Conservation (phyloP, 2,329 filamentous ascomycete species). For the Pseudohalonectria lignicola region DNA sequence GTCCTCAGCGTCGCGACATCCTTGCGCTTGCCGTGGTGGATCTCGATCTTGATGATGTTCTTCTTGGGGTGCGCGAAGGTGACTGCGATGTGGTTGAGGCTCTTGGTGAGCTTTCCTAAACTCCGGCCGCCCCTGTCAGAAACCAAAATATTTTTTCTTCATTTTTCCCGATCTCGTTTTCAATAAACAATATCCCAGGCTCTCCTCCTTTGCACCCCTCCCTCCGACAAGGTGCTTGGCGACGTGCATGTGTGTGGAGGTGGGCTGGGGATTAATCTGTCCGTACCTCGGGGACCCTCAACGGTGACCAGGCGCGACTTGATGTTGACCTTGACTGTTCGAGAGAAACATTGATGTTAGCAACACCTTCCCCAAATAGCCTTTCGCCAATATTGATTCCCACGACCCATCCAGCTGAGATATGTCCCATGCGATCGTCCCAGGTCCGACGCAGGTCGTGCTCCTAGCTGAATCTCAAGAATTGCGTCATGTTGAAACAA, state of each 20-base stretch:
- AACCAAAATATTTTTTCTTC: constrained; percentile 16
- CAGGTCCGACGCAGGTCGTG: too few species aligned
- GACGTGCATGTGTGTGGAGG: too few species aligned
- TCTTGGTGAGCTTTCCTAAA: constrained; percentile 87
- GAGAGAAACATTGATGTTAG: constrained; percentile 18
- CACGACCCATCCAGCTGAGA: too few species aligned
- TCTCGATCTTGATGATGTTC: constrained; percentile 87
- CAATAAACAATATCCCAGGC: neutral
- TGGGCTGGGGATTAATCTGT: too few species aligned
- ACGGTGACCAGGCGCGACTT: constrained; percentile 95
- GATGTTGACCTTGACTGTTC: constrained; percentile 90
- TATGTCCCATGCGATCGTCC: too few species aligned
- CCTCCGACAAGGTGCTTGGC: neutral
- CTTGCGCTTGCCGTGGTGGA: constrained; percentile 98
- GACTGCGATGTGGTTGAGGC: constrained; percentile 92
- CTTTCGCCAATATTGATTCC: too few species aligned
- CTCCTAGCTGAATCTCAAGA: too few species aligned
- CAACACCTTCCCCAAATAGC: constrained; percentile 4
- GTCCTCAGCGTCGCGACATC: constrained; percentile 96
- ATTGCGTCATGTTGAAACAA: too few species aligned
- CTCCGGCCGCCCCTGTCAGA: constrained; percentile 9
- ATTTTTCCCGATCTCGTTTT: too few species aligned
- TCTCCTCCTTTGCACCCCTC: neutral
- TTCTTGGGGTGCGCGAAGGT: constrained; percentile 84
- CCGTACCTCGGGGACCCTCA: constrained; percentile 83